phyloP scores from a whole-genome alignment of 2,329 filamentous ascomycete genomes.

The Calycina herbarum region DNA sequence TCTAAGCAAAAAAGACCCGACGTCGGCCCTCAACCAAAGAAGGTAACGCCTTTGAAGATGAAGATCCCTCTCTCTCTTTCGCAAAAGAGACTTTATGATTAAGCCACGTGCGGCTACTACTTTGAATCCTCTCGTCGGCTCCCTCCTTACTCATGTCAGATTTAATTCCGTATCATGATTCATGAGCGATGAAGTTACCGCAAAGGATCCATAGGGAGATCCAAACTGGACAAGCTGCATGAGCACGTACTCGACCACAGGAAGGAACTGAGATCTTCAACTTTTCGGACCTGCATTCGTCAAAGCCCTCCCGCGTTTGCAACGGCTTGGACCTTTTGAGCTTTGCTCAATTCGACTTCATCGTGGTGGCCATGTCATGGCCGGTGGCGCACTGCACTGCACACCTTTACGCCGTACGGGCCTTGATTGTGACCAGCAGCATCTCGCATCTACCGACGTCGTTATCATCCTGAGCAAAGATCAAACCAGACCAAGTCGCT shows the following conservation, averaged over 20 bases:
- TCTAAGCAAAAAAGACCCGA: background rate
- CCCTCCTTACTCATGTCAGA: conserved; percentile 5
- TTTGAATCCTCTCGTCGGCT: background rate
- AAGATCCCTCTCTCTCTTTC: background rate
- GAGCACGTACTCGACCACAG: background rate
- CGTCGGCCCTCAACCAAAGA: background rate
- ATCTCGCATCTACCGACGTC: conserved; percentile 2
- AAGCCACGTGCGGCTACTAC: conserved; percentile 1
- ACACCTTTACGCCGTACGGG: background rate
- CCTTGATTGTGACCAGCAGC: background rate
- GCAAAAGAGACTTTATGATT: background rate
- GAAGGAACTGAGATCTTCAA: background rate
- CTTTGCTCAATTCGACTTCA: background rate
- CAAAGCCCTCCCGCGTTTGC: background rate
- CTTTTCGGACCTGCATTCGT: background rate
- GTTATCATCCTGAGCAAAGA: background rate
- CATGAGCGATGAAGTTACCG: background rate
- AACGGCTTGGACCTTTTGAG: background rate
- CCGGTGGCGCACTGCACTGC: conserved; percentile 7
- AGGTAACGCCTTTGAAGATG: background rate
- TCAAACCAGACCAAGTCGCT: background rate
- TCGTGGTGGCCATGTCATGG: conserved; percentile 2
- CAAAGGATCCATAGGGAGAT: background rate
- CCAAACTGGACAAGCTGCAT: conserved; percentile 10
- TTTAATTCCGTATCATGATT: background rate